Percentiles rank a stretch among this genome's conserved stretches.
Conservation (phyloP, 108 stramenopile species). For the Nitzschia putrida region DNA sequence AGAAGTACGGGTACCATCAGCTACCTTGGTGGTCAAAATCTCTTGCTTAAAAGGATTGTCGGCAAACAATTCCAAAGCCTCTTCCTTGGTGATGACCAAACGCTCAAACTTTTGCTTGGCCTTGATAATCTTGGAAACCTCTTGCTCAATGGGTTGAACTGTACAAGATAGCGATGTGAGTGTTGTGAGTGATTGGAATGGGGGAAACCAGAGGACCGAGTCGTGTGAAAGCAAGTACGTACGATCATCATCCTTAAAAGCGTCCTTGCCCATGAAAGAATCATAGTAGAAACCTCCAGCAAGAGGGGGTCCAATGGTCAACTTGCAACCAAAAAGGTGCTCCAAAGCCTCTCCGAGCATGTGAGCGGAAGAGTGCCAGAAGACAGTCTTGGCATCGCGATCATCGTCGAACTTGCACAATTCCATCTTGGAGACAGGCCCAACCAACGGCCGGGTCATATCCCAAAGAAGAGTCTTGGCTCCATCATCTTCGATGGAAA, state of each 20-base stretch:
- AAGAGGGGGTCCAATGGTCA: constrained; percentile 97
- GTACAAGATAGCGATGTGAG: constrained; percentile 10
- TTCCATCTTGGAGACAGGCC: constrained; percentile 83
- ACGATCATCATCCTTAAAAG: constrained; percentile 91
- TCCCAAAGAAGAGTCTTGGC: constrained; percentile 92
- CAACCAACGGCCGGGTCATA: constrained; percentile 91
- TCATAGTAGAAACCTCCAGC: constrained; percentile 98
- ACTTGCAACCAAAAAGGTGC: constrained; percentile 87
- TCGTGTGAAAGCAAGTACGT: constrained; percentile 36
- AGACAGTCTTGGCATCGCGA: constrained; percentile 90
- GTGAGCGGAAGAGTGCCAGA: constrained; percentile 99
- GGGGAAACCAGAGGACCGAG: neutral
- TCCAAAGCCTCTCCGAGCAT: constrained; percentile 97
- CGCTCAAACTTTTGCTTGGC: constrained; percentile 97
- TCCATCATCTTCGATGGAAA: constrained; percentile 36
- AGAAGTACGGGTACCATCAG: constrained; percentile 94
- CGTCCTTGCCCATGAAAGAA: constrained; percentile 94
- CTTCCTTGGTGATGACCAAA: constrained; percentile 96
- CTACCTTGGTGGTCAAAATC: constrained; percentile 93
- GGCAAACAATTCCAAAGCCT: constrained; percentile 94
- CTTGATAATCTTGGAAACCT: constrained; percentile 89
- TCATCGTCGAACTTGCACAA: constrained; percentile 91
- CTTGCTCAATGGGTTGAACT: constrained; percentile 78
- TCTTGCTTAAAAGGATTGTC: constrained; percentile 98
- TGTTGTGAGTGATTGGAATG: neutral